phyloP scores from a whole-genome alignment of 2,329 filamentous ascomycete genomes.

The Cadophora sp. region DNA sequence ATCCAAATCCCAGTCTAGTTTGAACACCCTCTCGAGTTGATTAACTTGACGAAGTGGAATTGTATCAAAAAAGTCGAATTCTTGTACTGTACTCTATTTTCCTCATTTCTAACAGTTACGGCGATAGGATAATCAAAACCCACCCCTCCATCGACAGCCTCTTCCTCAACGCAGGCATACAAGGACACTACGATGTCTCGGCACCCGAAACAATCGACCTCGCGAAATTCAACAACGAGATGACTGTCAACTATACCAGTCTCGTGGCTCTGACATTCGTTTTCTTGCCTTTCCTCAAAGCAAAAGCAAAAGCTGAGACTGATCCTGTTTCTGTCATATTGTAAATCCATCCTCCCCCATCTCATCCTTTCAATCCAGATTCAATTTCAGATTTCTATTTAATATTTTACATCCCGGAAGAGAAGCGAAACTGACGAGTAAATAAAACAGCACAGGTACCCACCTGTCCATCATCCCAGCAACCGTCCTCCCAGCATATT shows the following conservation, averaged over 20 bases:
- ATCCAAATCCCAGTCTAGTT: no score
- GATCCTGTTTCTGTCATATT: constrained; percentile 30
- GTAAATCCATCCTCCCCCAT: constrained; percentile 20
- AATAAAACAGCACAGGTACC: constrained; percentile 26
- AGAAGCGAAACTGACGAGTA: constrained; percentile 21
- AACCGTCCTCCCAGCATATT: constrained; percentile 44
- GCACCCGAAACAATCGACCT: constrained; percentile 53
- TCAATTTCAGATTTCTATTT: no score
- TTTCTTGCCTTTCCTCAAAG: constrained; percentile 47
- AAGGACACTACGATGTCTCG: constrained; percentile 56
- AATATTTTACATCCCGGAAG: no score
- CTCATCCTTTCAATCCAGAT: not conserved
- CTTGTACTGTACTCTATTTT: no score
- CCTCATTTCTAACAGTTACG: no score
- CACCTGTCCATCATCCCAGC: not conserved
- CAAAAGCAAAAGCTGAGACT: constrained; percentile 13
- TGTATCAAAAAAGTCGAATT: no score
- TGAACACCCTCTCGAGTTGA: no score
- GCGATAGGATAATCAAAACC: not conserved
- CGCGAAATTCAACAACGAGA: constrained; percentile 46
- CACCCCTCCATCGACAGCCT: constrained; percentile 62
- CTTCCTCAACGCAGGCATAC: constrained; percentile 64
- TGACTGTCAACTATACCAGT: constrained; percentile 50
- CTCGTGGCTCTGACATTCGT: constrained; percentile 46
- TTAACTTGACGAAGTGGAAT: no score